Base-by-base conservation (phyloP, 768 basidiomycete species). In the Hemileccinum impolitum region DNA sequence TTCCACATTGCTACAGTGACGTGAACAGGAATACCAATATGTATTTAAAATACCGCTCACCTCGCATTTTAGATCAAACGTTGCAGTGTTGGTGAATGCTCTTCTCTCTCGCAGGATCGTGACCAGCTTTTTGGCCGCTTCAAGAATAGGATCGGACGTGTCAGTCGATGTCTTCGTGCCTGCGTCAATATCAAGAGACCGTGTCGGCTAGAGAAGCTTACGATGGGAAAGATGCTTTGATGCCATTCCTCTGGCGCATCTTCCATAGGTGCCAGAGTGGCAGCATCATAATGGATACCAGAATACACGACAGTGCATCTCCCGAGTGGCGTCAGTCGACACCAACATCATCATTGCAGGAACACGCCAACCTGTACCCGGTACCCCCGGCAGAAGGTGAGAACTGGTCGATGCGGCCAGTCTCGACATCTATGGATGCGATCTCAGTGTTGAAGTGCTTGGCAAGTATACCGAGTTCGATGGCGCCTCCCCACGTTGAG, bases 251-350 rank as follows among this genome's bases (percentile, higher is more conserved):
- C 62, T 0, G 90, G 89, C 3, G 87, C 90, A 39, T 84, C 82
- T 9, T 74, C 72, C 67, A 80, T 75, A 0, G 92, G 96, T 14
- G 94, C 82, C 35, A 94, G 71, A 0, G 89, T 85, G 6, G 87
- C 81, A 9, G 90, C 90, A 66, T 99, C 95, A 67, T 99, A 99
- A 66, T 98, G 94, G 39, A 97, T 96, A 3, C 95, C 95, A 0
- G 90, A 92, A 70, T 98, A 98, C 4, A 97, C 75, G n/a, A 97
- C 62, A 13, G 96, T 66, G 49, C 83, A 85, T 17, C 85, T 76
- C 65, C 64, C 44, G 19, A 45, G 21, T 38, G 0, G 32, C 32
- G 13, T 64, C 45, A 57, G 47, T 23, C 5, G 9, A 39, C 19
- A 28, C 9, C 38, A 39, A 39, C 11, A 7, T 18, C 1, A 15